These are phyloP conservation scores for Scalesia atractyloides DNA, from an alignment of 129 eudicot species.

Conservation along the genomic window DNA sequence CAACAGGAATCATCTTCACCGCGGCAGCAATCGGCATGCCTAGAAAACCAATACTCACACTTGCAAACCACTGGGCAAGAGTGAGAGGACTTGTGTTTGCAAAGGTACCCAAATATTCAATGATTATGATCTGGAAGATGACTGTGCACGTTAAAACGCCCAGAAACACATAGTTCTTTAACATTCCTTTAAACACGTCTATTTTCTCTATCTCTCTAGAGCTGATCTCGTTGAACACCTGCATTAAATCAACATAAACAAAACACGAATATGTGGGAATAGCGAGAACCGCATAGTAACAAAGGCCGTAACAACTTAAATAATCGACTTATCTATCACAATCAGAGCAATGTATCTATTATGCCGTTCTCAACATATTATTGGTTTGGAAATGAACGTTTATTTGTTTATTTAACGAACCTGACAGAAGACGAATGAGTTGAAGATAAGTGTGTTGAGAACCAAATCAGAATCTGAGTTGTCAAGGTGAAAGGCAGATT, in stretches of 20 bases:
- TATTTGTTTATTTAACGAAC: conserved; percentile 27
- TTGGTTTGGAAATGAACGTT: too few relatives aligned
- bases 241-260: conserved; percentile 23
- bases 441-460: conserved; percentile 85
- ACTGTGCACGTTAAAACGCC: conserved; percentile 62
- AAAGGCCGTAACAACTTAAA: too few relatives aligned
- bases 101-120: conserved; percentile 78
- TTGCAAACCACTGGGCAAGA: conserved; percentile 65
- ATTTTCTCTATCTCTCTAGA: conserved; percentile 94
- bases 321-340: too few relatives aligned
- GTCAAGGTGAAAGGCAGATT: conserved; percentile 50
- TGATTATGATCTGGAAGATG: conserved; percentile 70
- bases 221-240: conserved; percentile 88
- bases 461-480: conserved; percentile 63
- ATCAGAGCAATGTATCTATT: too few relatives aligned
- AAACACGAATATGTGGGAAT: not conserved
- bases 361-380: too few relatives aligned
- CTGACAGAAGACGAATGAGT: conserved; percentile 93
- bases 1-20: conserved; percentile 81
- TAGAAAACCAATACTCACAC: conserved; percentile 68
- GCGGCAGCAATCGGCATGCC: conserved; percentile 94
- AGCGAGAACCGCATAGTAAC: too few relatives aligned
- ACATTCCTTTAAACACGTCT: conserved; percentile 77
- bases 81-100: conserved; percentile 86
- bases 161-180: conserved; percentile 76